These are phyloP conservation scores for Dendrobium huoshanense DNA, from an alignment of 106 monocot species.

Conservation along the genomic window DNA sequence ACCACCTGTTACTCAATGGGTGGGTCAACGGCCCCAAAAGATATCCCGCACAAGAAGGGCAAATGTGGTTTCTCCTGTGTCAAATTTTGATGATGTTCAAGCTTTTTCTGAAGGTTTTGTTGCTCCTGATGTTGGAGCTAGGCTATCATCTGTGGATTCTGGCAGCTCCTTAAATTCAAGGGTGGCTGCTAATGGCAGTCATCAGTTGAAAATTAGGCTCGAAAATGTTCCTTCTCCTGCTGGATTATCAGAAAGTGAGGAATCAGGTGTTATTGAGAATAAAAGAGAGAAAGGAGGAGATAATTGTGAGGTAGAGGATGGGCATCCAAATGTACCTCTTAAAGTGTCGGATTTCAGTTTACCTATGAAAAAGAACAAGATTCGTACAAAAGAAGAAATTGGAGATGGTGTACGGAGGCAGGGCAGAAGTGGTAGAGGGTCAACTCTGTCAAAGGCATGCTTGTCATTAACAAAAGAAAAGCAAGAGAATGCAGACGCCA, in stretches of 20 bases:
- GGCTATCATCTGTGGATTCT: constrained; percentile 29
- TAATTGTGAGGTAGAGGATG: constrained; percentile 54
- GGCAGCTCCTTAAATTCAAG: constrained; percentile 18
- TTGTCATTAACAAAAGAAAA: constrained; percentile 63
- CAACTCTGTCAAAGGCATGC: constrained; percentile 38
- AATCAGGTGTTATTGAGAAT: constrained; percentile 42
- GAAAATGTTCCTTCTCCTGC: constrained; percentile 48
- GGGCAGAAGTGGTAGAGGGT: constrained; percentile 67
- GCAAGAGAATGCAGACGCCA: constrained; percentile 29
- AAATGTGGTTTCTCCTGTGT: constrained; percentile 80
- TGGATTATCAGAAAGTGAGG: constrained; percentile 73
- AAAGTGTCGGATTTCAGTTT: constrained; percentile 26
- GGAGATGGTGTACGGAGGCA: constrained; percentile 77
- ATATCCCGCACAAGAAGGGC: constrained; percentile 66
- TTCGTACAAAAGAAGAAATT: constrained; percentile 55
- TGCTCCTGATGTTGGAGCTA: constrained; percentile 32
- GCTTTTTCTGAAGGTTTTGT: constrained; percentile 36
- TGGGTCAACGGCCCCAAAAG: constrained; percentile 59
- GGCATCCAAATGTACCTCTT: constrained; percentile 21
- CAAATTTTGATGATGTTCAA: constrained; percentile 61
- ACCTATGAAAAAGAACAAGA: constrained; percentile 61
- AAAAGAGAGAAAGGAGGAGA: constrained; percentile 58
- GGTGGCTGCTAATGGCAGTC: constrained; percentile 14
- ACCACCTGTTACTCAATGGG: constrained; percentile 69
- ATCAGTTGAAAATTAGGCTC: constrained; percentile 33